phyloP scores from a whole-genome alignment of 2,329 filamentous ascomycete species.

The Blastomyces emzantsi region DNA sequence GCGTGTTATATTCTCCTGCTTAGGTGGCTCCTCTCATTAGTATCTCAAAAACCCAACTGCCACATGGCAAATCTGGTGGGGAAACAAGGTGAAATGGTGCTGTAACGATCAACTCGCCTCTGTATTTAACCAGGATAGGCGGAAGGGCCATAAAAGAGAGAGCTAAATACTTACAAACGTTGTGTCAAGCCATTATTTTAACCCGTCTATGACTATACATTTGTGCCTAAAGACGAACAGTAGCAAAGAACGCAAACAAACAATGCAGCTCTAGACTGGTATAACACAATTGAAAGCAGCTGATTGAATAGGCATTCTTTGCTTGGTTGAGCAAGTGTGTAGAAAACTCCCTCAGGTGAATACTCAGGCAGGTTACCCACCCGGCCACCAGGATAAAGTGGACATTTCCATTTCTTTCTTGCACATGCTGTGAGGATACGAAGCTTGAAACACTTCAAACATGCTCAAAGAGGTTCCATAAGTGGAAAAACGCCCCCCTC shows the following conservation, averaged over 20 bases:
- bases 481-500: background rate
- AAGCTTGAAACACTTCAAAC: background rate
- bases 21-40: background rate
- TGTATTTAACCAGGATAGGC: background rate
- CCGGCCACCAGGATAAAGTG: background rate
- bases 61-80: background rate
- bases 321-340: background rate
- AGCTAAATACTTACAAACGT: background rate
- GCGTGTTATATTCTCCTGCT: background rate
- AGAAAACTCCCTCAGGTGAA: background rate
- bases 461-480: background rate
- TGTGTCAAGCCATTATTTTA: background rate
- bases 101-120: background rate
- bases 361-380: background rate
- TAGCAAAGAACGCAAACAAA: background rate
- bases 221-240: background rate
- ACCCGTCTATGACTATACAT: background rate
- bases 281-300: background rate
- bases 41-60: background rate
- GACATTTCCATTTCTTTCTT: background rate
- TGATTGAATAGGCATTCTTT: background rate
- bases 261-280: background rate
- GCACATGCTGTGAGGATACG: background rate
- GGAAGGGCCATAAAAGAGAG: background rate
- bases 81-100: background rate